Evolutionary conservation across 2,329 filamentous ascomycete genomes (phyloP), one percentile per base, ranked within the genome.

Genomic region (Xylaria digitata): DNA sequence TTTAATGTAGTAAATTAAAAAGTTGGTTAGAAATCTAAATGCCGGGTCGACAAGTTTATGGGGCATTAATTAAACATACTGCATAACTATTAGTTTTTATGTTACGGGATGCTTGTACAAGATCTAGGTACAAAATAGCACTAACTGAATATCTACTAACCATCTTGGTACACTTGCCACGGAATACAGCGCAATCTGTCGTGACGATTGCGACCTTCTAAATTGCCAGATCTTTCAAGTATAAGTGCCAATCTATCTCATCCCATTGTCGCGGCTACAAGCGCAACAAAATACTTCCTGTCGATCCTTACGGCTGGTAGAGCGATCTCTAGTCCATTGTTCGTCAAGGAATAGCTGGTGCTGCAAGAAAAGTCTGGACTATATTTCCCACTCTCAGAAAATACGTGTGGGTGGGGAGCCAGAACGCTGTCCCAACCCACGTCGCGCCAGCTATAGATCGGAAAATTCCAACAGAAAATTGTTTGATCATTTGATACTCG

Each of bases 401-500:
- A 61, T 11, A 49, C 26, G 30, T 13, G 48, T 1, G 26, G 58
- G n/a, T 46, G 8, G 9, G 63, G n/a, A n/a, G 57, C 50, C 0
- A 61, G 26, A 23, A 66, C 59, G 30, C 45, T 57, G 8, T 23
- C n/a, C 50, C 50, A 55, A 11, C 3, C 6, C 6, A 11, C 17
- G 13, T 42, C 40, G 23, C 1, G 4, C 17, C 2, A 2, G 32
- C 43, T 17, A 1, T 2, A 7, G 13, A 37, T 43, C 8, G 45
- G 40, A 8, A 46, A 56, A 26, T 23, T 37, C 57, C 57, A 61
- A 55, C 63, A 66, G 19, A 60, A 63, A 13, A 64, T 60, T 1
- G 60, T 67, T 13, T 66, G 52, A 23, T 58, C 63, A 21, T 69
- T 56, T 26, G 52, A 62, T 30, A 48, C 26, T 11, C 52, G 30